Percentiles rank a stretch among this genome's conserved stretches.
These are phyloP conservation scores for Pyrus hybrid DNA, from an alignment of 331 rosid genomes.

Conservation along the genomic window DNA sequence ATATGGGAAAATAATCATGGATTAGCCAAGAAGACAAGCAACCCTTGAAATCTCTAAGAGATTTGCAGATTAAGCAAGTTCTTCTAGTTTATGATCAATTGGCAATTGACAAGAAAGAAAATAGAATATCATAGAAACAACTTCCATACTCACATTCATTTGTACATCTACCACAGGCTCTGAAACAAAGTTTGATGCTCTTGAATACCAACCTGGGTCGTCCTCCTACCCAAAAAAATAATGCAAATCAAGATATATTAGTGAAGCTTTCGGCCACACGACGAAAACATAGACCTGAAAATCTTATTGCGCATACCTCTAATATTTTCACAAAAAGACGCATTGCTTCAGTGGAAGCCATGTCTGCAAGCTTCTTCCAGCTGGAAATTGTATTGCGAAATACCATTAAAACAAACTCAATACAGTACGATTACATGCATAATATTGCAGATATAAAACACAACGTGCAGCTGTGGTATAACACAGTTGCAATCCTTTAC, in stretches of 20 bases:
- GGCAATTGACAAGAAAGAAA: not conserved
- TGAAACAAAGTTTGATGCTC: constrained; percentile 67
- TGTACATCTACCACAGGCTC: constrained; percentile 84
- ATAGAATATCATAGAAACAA: not conserved
- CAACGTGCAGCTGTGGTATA: not conserved
- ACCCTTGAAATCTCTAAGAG: not conserved
- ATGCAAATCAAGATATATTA: constrained; percentile 11
- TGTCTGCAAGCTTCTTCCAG: constrained; percentile 94
- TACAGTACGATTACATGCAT: not conserved
- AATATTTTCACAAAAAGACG: constrained; percentile 97
- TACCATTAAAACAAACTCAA: constrained; percentile 3
- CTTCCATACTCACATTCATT: constrained; percentile 68
- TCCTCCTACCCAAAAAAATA: constrained; percentile 61
- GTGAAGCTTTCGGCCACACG: constrained; percentile 6
- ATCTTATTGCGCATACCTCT: constrained; percentile 46
- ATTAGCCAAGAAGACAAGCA: too few species aligned
- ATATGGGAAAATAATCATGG: too few species aligned
- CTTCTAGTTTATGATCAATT: not conserved
- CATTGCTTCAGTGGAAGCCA: constrained; percentile 87
- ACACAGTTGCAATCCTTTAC: not conserved
- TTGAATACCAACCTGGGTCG: constrained; percentile 99
- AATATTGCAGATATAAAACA: not conserved
- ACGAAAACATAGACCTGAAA: constrained; percentile 2
- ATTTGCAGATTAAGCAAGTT: not conserved
- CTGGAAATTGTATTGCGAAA: constrained; percentile 43